Percentiles rank a stretch among this genome's conserved stretches.
Evolutionary conservation across 2,329 filamentous ascomycete genomes (phyloP).

Genomic region (Hymenoscyphus albidus): DNA sequence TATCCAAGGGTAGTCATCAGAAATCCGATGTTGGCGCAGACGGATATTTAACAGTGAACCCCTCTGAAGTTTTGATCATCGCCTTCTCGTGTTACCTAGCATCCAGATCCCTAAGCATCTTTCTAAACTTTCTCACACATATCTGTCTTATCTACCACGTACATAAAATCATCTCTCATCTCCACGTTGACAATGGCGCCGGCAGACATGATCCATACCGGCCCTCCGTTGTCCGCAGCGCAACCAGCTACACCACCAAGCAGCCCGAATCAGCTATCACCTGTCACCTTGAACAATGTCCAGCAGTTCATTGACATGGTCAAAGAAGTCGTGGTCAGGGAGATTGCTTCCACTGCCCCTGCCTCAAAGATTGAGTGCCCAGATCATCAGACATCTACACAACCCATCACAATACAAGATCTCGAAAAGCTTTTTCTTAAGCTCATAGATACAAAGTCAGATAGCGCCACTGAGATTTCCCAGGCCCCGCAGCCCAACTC

Average conservation of each 20-base stretch:
- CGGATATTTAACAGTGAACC: not conserved
- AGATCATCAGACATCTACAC: too few species aligned
- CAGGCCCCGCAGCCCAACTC: not conserved
- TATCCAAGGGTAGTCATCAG: constrained; percentile 8
- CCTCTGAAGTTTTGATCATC: not conserved
- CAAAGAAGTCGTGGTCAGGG: constrained; percentile 16
- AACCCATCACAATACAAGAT: constrained; percentile 8
- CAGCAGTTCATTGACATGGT: constrained; percentile 16
- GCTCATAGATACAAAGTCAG: constrained; percentile 7
- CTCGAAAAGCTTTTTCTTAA: constrained; percentile 11
- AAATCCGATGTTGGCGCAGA: not conserved
- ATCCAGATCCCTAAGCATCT: not conserved
- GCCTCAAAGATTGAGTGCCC: constrained; percentile 10
- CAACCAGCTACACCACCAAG: constrained; percentile 7
- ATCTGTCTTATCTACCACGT: not conserved
- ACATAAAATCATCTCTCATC: not conserved
- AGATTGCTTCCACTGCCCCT: constrained; percentile 10
- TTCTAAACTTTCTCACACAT: not conserved
- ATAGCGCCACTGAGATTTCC: not conserved
- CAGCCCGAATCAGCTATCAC: constrained; percentile 17
- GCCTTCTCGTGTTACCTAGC: not conserved
- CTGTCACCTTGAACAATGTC: constrained; percentile 17
- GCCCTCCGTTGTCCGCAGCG: constrained; percentile 3
- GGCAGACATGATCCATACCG: constrained; percentile 1
- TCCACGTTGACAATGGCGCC: not conserved